A percentile compares a stretch with the other conserved stretches of the same genome.
These are phyloP conservation scores for Diversispora epigaea DNA, from an alignment of 192 early-diverging fungal genomes.

Conservation along the genomic window DNA sequence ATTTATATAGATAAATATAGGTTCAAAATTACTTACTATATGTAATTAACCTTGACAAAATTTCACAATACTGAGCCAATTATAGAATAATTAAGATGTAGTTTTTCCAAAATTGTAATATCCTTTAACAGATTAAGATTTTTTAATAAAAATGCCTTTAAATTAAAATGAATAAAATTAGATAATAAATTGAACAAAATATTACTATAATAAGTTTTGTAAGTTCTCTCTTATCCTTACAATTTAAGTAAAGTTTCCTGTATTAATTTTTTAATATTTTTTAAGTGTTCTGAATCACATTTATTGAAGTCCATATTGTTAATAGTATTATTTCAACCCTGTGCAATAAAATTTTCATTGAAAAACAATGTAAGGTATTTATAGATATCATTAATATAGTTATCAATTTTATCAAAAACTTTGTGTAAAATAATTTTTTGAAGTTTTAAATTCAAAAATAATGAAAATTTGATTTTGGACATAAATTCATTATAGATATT, in stretches of 20 bases:
- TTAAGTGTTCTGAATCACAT: conserved; percentile 23
- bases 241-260: conserved; percentile 30
- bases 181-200: conserved; percentile 27
- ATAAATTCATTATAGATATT: conserved; percentile 15
- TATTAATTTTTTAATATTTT: conserved; percentile 31
- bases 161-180: conserved; percentile 25
- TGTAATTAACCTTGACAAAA: conserved; percentile 32
- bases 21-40: conserved; percentile 32
- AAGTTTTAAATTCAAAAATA: conserved; percentile 21
- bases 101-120: conserved; percentile 30
- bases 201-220: conserved; percentile 24
- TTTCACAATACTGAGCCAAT: conserved; percentile 29
- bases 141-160: conserved; percentile 29
- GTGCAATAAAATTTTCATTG: conserved; percentile 16
- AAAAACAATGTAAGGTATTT: conserved; percentile 26
- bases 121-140: conserved; percentile 29
- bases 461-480: conserved; percentile 28
- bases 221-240: conserved; percentile 30
- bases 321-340: conserved; percentile 21
- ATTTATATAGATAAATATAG: conserved; percentile 32
- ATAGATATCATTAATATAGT: conserved; percentile 30
- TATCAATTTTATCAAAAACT: conserved; percentile 31
- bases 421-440: conserved; percentile 17
- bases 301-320: conserved; percentile 22
- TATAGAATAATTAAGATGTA: conserved; percentile 29